phyloP scores from a whole-genome alignment of 176 grass and related monocot genomes.

The Musa acuminata region DNA sequence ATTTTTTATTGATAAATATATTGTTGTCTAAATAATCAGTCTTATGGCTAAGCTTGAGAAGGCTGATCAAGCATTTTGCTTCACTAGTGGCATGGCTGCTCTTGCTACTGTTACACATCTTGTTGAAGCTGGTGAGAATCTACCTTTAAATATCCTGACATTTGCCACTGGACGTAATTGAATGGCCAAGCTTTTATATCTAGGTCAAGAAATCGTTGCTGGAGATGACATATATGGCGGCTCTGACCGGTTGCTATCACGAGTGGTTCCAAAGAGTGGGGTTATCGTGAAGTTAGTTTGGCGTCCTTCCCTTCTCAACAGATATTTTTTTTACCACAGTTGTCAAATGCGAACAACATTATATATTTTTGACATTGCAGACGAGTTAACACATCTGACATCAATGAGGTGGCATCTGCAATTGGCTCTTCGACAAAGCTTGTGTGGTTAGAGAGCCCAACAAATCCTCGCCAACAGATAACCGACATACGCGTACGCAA shows the following conservation, averaged over 20 bases:
- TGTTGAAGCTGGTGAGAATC: constrained; percentile 46
- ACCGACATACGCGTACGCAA: constrained; percentile 69
- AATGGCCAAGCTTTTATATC: constrained; percentile 10
- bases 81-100: constrained; percentile 96
- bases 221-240: constrained; percentile 98
- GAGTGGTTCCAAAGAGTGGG: constrained; percentile 74
- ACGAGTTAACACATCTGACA: constrained; percentile 68
- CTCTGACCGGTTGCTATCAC: constrained; percentile 81
- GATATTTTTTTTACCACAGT: constrained; percentile 3
- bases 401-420: constrained; percentile 52
- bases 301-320: constrained; percentile 18
- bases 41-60: constrained; percentile 96
- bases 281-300: constrained; percentile 83
- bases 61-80: constrained; percentile 94
- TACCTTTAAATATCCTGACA: constrained; percentile 7
- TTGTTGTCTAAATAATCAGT: constrained; percentile 25
- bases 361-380: constrained; percentile 33
- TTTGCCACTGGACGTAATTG: not conserved
- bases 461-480: constrained; percentile 90
- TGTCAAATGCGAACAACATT: constrained; percentile 14
- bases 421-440: constrained; percentile 57
- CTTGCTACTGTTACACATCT: constrained; percentile 64
- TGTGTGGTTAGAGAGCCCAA: constrained; percentile 97
- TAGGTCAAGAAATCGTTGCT: constrained; percentile 91
- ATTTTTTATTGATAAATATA: constrained; percentile 21